phyloP scores from a whole-genome alignment of 1,284 basidiomycete genomes.

The Papiliotrema nemorosa region DNA sequence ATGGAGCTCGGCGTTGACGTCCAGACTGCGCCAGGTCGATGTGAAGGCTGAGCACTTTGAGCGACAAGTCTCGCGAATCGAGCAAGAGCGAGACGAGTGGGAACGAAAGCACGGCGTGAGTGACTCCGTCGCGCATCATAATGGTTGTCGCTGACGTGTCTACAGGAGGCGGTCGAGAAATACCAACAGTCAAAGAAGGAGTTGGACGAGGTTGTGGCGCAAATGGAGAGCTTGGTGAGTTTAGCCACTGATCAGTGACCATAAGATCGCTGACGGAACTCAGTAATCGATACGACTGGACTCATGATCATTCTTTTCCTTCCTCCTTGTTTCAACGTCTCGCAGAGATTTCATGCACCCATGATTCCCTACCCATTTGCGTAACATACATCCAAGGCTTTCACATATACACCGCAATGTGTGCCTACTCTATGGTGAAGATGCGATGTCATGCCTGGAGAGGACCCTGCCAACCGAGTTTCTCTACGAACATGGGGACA shows the following conservation, averaged over 20 bases:
- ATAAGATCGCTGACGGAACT: too few species aligned
- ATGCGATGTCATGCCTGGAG: too few species aligned
- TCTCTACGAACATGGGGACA: slow-evolving; percentile 28
- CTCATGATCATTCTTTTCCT: too few species aligned
- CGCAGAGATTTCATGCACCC: too few species aligned
- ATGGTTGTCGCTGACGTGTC: slow-evolving; percentile 3
- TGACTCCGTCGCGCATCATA: slow-evolving; percentile 1
- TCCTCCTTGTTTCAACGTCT: too few species aligned
- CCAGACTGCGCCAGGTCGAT: slow-evolving; percentile 90
- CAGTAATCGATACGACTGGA: too few species aligned
- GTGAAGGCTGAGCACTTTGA: slow-evolving; percentile 99
- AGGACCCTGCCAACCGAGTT: slow-evolving; percentile 18
- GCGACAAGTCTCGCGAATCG: slow-evolving; percentile 78
- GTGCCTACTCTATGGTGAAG: too few species aligned
- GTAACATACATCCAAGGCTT: too few species aligned
- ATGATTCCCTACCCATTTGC: too few species aligned
- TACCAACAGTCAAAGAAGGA: slow-evolving; percentile 75
- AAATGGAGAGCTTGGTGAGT: slow-evolving; percentile 69
- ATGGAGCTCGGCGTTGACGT: neutral
- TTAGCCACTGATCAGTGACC: too few species aligned
- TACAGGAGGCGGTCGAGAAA: slow-evolving; percentile 70
- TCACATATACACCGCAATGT: too few species aligned
- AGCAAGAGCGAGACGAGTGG: slow-evolving; percentile 89
- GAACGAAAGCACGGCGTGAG: slow-evolving; percentile 90
- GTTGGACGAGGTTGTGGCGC: slow-evolving; percentile 78